Evolutionary conservation across 2,329 filamentous ascomycete genomes (phyloP).

Genomic region (Colletotrichum abscissum): DNA sequence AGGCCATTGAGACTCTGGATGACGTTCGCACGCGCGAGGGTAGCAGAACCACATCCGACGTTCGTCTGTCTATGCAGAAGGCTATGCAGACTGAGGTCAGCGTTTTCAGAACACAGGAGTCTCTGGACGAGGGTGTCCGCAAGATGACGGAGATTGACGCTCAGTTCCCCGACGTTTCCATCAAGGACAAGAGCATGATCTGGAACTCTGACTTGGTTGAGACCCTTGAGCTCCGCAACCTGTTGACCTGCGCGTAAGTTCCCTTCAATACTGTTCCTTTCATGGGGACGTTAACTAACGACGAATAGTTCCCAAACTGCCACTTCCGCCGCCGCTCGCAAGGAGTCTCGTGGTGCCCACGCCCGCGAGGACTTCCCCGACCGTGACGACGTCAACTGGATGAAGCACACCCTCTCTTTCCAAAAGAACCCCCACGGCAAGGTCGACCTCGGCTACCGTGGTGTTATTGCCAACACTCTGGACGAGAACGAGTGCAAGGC

Average conservation of each 20-base stretch:
- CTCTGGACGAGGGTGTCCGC: constrained; percentile 90
- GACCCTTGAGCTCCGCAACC: constrained; percentile 93
- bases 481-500: constrained; percentile 97
- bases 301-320: constrained; percentile 83
- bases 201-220: constrained; percentile 99
- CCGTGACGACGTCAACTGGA: constrained; percentile 95
- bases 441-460: constrained; percentile 87
- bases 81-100: constrained; percentile 97
- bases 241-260: constrained; percentile 94
- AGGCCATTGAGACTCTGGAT: constrained; percentile 89
- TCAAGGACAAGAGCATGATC: constrained; percentile 99
- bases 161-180: constrained; percentile 84
- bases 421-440: constrained; percentile 92
- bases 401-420: constrained; percentile 98
- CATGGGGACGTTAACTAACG: constrained; percentile 4
- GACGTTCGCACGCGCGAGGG: constrained; percentile 85
- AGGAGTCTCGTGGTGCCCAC: constrained; percentile 97
- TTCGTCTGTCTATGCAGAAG: constrained; percentile 95
- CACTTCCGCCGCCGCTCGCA: constrained; percentile 88
- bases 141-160: constrained; percentile 88
- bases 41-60: constrained; percentile 87
- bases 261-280: background rate
- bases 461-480: constrained; percentile 83
- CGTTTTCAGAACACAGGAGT: constrained; percentile 96
- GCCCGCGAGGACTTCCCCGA: constrained; percentile 97